Percentiles rank a stretch among this genome's conserved stretches.
Conservation (phyloP, 73 alveolate genomes). For the Symbiodinium natans region DNA sequence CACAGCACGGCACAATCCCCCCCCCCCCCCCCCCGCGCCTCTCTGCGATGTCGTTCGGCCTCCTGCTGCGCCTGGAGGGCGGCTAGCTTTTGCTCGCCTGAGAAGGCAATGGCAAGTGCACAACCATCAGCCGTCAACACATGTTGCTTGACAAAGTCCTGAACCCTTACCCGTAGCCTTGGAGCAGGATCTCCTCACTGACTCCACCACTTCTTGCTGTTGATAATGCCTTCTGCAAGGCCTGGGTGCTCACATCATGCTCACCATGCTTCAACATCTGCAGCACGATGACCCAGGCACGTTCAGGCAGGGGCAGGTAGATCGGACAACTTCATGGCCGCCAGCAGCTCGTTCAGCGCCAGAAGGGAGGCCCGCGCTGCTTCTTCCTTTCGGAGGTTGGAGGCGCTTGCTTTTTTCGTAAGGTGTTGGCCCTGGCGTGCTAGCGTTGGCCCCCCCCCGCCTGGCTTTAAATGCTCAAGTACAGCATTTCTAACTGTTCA, state of each 20-base stretch:
- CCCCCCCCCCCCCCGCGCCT: no score
- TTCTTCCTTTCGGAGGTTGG: not conserved
- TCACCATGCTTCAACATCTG: no score
- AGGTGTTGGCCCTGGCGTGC: no score
- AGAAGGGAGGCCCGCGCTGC: not conserved
- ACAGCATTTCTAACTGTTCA: no score
- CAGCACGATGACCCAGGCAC: not conserved
- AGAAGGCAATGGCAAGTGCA: no score
- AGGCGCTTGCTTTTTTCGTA: no score
- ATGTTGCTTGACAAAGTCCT: not conserved
- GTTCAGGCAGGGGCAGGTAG: not conserved
- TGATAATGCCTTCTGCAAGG: not conserved
- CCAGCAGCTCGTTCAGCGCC: not conserved
- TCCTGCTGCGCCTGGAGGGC: not conserved
- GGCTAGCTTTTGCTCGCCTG: slow-evolving; percentile 10
- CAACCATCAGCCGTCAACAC: no score
- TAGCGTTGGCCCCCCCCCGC: no score
- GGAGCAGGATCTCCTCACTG: not conserved
- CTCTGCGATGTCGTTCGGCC: not conserved
- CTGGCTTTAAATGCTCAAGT: no score
- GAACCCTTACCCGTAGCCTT: not conserved
- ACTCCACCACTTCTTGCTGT: not conserved
- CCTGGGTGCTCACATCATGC: no score
- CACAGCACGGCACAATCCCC: no score
- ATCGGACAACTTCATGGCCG: not conserved